phyloP scores from a whole-genome alignment of 176 grass and related monocot species.

The bread wheat (Triticum aestivum) region DNA sequence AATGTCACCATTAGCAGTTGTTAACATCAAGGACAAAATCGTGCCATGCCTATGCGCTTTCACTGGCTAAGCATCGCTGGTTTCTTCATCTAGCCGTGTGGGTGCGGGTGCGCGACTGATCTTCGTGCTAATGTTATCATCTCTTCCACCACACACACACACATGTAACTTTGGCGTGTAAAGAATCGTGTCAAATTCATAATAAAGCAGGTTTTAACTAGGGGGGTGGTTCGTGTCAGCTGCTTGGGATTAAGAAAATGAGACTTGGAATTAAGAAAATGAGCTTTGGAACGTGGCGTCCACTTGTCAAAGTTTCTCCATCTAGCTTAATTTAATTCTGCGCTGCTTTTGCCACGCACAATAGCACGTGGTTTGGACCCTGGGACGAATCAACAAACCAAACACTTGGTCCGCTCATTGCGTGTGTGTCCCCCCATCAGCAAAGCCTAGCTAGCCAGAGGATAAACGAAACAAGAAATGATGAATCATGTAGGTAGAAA shows the following conservation, averaged over 20 bases:
- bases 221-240: background rate
- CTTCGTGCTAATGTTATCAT: background rate
- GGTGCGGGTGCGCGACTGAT: no score
- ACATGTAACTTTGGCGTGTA: background rate
- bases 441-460: background rate
- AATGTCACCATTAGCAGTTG: no score
- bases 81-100: background rate
- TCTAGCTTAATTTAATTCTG: background rate
- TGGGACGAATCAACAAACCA: slow-evolving; percentile 1
- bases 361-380: background rate
- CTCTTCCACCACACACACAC: background rate
- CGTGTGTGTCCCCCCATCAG: background rate
- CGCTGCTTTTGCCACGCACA: background rate
- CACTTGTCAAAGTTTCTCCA: slow-evolving; percentile 7
- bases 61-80: background rate
- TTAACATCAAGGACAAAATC: background rate
- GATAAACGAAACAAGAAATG: background rate
- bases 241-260: background rate
- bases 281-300: background rate
- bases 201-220: background rate
- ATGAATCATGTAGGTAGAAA: background rate
- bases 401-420: background rate
- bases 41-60: background rate
- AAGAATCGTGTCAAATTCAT: background rate
- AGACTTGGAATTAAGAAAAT: background rate